phyloP scores from a whole-genome alignment of 352 stramenopile species.

The Globisporangium cylindrosporum region DNA sequence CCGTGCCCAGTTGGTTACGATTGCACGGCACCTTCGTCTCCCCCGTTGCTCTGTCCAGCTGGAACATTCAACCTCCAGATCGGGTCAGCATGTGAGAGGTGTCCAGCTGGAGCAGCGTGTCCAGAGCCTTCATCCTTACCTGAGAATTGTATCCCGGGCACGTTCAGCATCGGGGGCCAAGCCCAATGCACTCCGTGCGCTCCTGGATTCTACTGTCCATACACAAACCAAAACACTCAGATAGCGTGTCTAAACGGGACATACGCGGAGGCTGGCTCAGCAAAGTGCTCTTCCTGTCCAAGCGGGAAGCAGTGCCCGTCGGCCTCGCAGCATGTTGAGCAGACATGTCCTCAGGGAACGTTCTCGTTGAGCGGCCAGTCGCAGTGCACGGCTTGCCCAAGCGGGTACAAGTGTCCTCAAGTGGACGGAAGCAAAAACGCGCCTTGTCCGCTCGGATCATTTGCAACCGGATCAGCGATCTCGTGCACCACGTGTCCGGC shows the following conservation, averaged over 20 bases:
- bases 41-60: conserved; percentile 30
- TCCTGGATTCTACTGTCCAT: conserved; percentile 57
- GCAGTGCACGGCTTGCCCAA: conserved; percentile 21
- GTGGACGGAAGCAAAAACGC: conserved; percentile 49
- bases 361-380: conserved; percentile 60
- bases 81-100: conserved; percentile 36
- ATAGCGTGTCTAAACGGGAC: conserved; percentile 45
- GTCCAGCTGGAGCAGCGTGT: conserved; percentile 40
- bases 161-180: conserved; percentile 48
- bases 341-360: conserved; percentile 53
- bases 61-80: conserved; percentile 45
- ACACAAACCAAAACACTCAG: conserved; percentile 38
- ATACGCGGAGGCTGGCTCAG: conserved; percentile 45
- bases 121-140: conserved; percentile 25
- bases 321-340: conserved; percentile 32
- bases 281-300: conserved; percentile 45
- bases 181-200: conserved; percentile 48
- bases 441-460: conserved; percentile 41
- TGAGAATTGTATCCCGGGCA: conserved; percentile 42
- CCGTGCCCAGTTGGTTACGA: conserved; percentile 51
- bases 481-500: conserved; percentile 68
- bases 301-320: conserved; percentile 60
- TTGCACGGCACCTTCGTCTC: conserved; percentile 34
- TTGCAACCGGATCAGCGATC: conserved; percentile 29
- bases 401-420: conserved; percentile 53